Conservation (phyloP, 345 rosid genomes). For the Citrus sinensis region DNA sequence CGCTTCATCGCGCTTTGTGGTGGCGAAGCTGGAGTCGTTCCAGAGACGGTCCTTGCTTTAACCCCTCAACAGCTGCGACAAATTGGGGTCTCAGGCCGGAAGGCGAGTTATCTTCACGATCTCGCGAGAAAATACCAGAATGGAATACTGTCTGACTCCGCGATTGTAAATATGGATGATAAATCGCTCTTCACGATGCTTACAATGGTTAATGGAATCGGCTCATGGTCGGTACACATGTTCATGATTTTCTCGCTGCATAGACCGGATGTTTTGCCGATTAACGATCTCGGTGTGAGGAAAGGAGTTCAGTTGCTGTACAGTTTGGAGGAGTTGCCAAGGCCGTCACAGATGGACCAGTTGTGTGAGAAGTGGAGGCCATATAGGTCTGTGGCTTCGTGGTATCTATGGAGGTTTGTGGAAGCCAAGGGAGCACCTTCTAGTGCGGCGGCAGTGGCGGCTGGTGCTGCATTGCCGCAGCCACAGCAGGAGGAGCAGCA, state of each 20-base stretch:
- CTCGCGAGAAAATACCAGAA: conserved; percentile 88
- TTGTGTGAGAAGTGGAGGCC: conserved; percentile 96
- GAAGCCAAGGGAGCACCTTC: conserved; percentile 71
- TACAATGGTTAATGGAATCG: conserved; percentile 98
- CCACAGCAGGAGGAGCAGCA: conserved; percentile 53
- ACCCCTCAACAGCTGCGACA: conserved; percentile 83
- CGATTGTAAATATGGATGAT: conserved; percentile 89
- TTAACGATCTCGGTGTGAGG: conserved; percentile 82
- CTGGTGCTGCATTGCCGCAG: conserved; percentile 47
- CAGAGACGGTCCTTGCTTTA: conserved; percentile 65
- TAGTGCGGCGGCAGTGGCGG: conserved; percentile 54
- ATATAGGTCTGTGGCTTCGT: conserved; percentile 86
- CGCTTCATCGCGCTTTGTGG: conserved; percentile 86
- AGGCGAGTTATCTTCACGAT: conserved; percentile 92
- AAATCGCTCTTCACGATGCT: conserved; percentile 94
- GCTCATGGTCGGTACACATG: conserved; percentile 99
- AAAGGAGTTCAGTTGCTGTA: conserved; percentile 87
- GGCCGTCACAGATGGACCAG: conserved; percentile 92
- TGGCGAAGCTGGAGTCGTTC: conserved; percentile 67
- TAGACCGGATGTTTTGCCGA: conserved; percentile 93
- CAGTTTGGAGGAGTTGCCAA: conserved; percentile 74
- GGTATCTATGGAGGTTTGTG: conserved; percentile 89
- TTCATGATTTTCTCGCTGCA: conserved; percentile 96
- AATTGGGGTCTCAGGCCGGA: conserved; percentile 88
- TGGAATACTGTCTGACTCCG: conserved; percentile 75